Conservation (phyloP, 208 protist genomes). For the Crithidia acanthocephali region DNA sequence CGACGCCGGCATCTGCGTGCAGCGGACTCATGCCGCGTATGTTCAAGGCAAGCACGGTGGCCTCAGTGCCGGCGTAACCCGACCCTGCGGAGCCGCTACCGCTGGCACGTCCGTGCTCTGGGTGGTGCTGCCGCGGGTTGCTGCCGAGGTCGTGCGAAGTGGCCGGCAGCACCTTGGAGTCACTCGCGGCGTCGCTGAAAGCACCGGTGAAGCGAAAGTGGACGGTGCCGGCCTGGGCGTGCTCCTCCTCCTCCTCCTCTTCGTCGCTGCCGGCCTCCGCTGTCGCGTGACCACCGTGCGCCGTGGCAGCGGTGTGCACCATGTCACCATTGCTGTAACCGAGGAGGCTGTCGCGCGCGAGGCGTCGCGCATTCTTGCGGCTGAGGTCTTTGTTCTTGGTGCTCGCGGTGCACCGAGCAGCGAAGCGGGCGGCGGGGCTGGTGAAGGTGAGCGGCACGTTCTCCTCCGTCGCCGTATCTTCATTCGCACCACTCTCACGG, state of each 20-base stretch:
- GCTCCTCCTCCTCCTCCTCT: not conserved
- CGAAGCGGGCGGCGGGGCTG: constrained; percentile 13
- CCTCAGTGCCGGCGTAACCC: not conserved
- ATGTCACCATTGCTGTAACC: not conserved
- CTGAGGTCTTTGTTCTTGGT: constrained; percentile 15
- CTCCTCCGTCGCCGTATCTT: not conserved
- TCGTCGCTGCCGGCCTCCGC: not conserved
- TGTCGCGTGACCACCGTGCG: not conserved
- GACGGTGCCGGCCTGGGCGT: constrained; percentile 2
- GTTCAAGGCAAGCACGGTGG: constrained; percentile 40
- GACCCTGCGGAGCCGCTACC: not conserved
- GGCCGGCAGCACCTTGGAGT: not conserved
- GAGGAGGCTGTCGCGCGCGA: not conserved
- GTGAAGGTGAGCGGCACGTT: constrained; percentile 14
- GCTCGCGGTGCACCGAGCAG: not conserved
- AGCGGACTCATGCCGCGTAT: constrained; percentile 77
- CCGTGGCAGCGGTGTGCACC: not conserved
- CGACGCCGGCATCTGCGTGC: constrained; percentile 66
- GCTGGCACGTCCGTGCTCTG: not conserved
- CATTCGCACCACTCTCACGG: not conserved
- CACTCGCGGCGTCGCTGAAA: constrained; percentile 23
- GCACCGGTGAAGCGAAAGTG: constrained; percentile 33
- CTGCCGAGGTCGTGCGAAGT: not conserved
- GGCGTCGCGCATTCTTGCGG: not conserved
- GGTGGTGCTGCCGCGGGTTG: not conserved